Conservation (phyloP, 768 basidiomycete genomes). For the Mycena filopes region DNA sequence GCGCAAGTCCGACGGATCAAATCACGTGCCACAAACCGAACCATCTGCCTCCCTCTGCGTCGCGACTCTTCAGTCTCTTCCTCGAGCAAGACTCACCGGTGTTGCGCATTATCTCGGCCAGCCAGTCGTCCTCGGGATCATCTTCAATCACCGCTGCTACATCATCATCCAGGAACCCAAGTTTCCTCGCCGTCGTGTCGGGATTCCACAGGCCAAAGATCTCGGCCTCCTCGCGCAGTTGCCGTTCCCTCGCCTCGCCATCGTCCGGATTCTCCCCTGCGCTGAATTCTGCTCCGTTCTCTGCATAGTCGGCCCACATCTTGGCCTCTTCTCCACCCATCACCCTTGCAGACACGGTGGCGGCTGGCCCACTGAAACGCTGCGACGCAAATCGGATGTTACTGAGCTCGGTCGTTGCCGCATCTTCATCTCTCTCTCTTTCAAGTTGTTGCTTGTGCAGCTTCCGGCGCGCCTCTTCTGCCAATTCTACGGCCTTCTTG, state of each 20-base stretch:
- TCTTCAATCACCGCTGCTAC: neutral
- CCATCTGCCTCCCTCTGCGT: no score
- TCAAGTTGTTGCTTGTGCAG: neutral
- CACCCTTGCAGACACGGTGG: neutral
- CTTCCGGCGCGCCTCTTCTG: neutral
- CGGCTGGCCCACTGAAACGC: neutral
- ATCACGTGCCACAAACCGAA: neutral
- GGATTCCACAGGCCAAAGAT: conserved; percentile 12
- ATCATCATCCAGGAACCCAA: conserved; percentile 6
- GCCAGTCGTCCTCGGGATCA: neutral
- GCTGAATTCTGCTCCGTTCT: conserved; percentile 5
- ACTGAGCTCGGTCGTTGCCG: neutral
- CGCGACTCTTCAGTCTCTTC: no score
- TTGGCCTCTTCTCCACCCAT: conserved; percentile 1
- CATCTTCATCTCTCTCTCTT: neutral
- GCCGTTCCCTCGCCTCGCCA: neutral
- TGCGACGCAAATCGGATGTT: neutral
- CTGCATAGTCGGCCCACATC: conserved; percentile 8
- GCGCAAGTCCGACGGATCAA: neutral
- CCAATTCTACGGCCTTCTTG: neutral
- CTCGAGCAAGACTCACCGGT: neutral
- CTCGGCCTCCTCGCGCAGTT: conserved; percentile 6
- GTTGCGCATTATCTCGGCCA: neutral
- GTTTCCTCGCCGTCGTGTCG: neutral
- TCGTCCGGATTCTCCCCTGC: conserved; percentile 10